These are phyloP conservation scores for Syncephalastrum sp. DNA, from an alignment of 371 early-diverging fungal genomes.

Conservation along the genomic window DNA sequence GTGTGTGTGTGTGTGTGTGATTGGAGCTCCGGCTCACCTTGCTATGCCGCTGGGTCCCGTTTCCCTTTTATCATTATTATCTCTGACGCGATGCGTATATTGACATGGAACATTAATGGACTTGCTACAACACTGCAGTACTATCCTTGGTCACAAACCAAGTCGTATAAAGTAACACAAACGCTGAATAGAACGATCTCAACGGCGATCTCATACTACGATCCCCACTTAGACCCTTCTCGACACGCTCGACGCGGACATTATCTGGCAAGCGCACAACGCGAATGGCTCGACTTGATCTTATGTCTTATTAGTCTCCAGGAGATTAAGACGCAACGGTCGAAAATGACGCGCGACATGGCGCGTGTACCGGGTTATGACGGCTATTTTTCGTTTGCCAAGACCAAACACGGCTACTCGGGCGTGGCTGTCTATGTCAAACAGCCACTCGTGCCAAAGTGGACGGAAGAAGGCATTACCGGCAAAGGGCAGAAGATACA, in stretches of 20 bases:
- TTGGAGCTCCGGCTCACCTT: too few relatives aligned
- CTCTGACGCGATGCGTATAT: slow-evolving; percentile 45
- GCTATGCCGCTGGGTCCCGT: too few relatives aligned
- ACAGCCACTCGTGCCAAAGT: slow-evolving; percentile 44
- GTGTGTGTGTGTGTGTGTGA: too few relatives aligned
- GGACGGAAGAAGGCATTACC: slow-evolving; percentile 68
- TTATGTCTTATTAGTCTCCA: slow-evolving; percentile 53
- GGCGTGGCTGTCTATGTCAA: slow-evolving; percentile 76
- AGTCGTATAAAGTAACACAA: slow-evolving; percentile 50
- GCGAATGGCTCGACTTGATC: neutral
- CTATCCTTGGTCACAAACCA: slow-evolving; percentile 54
- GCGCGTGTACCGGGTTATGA: slow-evolving; percentile 74
- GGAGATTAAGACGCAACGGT: slow-evolving; percentile 73
- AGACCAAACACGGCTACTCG: slow-evolving; percentile 66
- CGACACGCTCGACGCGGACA: slow-evolving; percentile 64
- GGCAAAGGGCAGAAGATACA: slow-evolving; percentile 21
- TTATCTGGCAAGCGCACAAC: slow-evolving; percentile 53
- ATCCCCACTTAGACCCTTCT: slow-evolving; percentile 40
- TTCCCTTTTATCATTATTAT: too few relatives aligned
- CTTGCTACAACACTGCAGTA: slow-evolving; percentile 58
- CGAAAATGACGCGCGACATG: slow-evolving; percentile 56
- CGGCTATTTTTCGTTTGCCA: slow-evolving; percentile 71
- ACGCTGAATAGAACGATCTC: neutral
- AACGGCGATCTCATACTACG: neutral
- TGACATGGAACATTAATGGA: slow-evolving; percentile 72